Evolutionary conservation across 1,139 yeast species (phyloP).

Genomic region (Yamadazyma atlantica): DNA sequence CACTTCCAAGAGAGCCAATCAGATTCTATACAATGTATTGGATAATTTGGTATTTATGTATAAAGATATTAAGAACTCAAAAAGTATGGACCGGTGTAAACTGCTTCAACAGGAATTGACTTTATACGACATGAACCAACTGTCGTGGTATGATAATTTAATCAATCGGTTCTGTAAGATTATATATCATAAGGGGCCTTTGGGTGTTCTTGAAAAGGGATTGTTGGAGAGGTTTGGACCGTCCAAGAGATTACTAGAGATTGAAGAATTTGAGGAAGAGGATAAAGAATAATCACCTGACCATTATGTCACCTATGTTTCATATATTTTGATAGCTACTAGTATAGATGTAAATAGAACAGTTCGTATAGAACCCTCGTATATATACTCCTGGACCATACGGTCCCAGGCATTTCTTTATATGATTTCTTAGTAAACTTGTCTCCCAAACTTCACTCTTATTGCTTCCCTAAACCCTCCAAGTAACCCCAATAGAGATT

Average conservation of each 20-base stretch:
- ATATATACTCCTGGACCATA: no score
- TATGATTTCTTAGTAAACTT: no score
- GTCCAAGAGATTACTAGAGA: constrained; percentile 30
- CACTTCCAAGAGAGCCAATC: constrained; percentile 27
- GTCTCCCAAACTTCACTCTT: no score
- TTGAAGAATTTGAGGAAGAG: constrained; percentile 47
- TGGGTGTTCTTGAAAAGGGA: constrained; percentile 44
- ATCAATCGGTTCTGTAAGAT: constrained; percentile 38
- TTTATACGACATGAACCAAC: constrained; percentile 21
- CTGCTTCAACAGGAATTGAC: constrained; percentile 22
- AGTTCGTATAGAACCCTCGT: no score
- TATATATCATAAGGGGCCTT: constrained; percentile 42
- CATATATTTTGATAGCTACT: no score
- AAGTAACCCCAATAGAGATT: no score
- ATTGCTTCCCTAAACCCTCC: no score
- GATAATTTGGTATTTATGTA: constrained; percentile 36
- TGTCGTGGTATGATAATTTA: constrained; percentile 36
- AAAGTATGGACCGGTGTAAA: constrained; percentile 29
- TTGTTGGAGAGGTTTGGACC: constrained; percentile 41
- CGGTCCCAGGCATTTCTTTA: no score
- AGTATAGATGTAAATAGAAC: no score
- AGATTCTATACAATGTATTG: constrained; percentile 32
- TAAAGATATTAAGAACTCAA: constrained; percentile 22
- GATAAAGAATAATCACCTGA: constrained; percentile 40
- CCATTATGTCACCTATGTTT: no score